Evolutionary conservation across 352 stramenopile genomes (phyloP).

Genomic region (Phytophthora multivora): DNA sequence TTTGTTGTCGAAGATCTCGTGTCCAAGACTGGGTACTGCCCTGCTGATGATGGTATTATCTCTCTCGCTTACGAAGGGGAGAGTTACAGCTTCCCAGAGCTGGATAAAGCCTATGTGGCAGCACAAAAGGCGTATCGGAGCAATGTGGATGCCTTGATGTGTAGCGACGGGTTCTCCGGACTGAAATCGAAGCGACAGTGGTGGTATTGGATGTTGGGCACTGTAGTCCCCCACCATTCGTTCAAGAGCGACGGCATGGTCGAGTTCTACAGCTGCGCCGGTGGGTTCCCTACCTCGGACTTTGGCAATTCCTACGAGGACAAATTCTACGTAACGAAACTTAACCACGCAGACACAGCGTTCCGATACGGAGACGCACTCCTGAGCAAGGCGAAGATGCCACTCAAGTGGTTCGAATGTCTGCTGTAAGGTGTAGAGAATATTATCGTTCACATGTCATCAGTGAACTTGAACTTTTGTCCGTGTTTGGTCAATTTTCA

Average conservation of each 20-base stretch:
- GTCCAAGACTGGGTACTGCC: slow-evolving; percentile 33
- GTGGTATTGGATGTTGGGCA: slow-evolving; percentile 24
- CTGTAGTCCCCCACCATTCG: slow-evolving; percentile 39
- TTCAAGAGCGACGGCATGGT: slow-evolving; percentile 42
- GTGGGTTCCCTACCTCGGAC: slow-evolving; percentile 20
- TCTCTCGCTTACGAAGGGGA: slow-evolving; percentile 45
- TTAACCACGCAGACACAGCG: slow-evolving; percentile 44
- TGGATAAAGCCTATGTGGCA: slow-evolving; percentile 35
- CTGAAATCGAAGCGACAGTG: slow-evolving; percentile 34
- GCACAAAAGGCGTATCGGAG: slow-evolving; percentile 37
- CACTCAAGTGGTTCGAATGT: slow-evolving; percentile 74
- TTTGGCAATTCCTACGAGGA: slow-evolving; percentile 43
- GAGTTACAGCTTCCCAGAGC: slow-evolving; percentile 17
- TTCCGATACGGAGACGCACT: slow-evolving; percentile 55
- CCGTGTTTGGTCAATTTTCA: no score
- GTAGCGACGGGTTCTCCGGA: slow-evolving; percentile 39
- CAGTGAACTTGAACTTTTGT: background rate
- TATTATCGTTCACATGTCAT: no score
- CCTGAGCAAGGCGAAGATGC: slow-evolving; percentile 49
- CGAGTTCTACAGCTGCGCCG: slow-evolving; percentile 51
- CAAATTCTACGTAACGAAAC: slow-evolving; percentile 47
- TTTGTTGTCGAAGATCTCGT: slow-evolving; percentile 23
- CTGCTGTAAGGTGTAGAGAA: slow-evolving; percentile 33
- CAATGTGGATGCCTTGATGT: slow-evolving; percentile 45
- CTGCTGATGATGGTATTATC: slow-evolving; percentile 19